Evolutionary conservation across 2,329 filamentous ascomycete genomes (phyloP).

Genomic region (Xylaria sp.): DNA sequence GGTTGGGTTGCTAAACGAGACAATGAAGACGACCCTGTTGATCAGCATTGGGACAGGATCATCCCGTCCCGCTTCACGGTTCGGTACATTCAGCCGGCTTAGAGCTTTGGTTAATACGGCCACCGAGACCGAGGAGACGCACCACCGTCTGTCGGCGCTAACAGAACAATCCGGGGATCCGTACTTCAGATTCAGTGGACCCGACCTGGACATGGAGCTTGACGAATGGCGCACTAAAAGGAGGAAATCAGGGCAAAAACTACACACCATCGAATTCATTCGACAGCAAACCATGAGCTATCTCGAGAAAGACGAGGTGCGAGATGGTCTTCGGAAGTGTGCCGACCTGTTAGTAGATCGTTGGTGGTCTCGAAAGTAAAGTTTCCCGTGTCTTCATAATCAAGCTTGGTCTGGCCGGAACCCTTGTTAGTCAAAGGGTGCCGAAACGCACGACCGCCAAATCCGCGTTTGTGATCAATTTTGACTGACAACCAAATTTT

Average conservation of each 20-base stretch:
- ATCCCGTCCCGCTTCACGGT: conserved; percentile 1
- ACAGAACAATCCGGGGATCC: neutral
- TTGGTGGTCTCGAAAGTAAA: conserved; percentile 13
- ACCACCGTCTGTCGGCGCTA: neutral
- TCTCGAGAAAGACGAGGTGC: neutral
- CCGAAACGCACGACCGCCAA: neutral
- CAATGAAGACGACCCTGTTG: neutral
- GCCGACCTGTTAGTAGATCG: conserved; percentile 3
- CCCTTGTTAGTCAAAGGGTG: neutral
- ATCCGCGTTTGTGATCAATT: neutral
- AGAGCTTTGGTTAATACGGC: conserved; percentile 8
- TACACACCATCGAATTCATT: conserved; percentile 7
- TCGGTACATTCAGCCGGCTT: neutral
- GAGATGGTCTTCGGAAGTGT: neutral
- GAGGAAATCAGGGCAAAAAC: neutral
- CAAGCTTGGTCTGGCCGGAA: neutral
- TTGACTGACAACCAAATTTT: neutral
- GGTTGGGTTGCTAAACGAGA: neutral
- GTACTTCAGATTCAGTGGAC: conserved; percentile 5
- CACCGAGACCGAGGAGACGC: conserved; percentile 5
- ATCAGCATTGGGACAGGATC: conserved; percentile 6
- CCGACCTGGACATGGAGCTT: neutral
- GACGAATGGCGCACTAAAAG: conserved; percentile 7
- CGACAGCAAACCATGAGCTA: neutral
- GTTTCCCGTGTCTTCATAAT: neutral